Evolutionary conservation across 1,284 basidiomycete genomes (phyloP), one percentile per base, ranked within the genome.

Genomic region (Moniliophthora roreri): DNA sequence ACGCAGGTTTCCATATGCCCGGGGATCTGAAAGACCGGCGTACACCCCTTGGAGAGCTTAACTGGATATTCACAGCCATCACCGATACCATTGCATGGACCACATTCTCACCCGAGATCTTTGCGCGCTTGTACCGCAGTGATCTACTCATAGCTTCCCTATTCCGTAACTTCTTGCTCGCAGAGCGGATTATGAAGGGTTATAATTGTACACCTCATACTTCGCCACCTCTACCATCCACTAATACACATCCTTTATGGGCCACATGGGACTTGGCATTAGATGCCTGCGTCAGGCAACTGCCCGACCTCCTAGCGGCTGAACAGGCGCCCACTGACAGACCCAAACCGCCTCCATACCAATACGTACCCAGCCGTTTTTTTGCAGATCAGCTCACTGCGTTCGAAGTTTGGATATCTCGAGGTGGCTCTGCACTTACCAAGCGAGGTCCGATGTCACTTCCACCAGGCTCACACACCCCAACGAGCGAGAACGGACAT

Each of bases 31-130:
- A 98, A 70, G 96, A 99, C 66, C 82, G 96, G 32, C 82, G 95
- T 21, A 98, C 97, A 2, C 96, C 96, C 0, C 79, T 99, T 1
- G 96, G 96, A 50, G 96, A 99, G 71, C 84, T 99, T 24, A 98
- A 98, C 70, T 99, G 97, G 96, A 98, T 99, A 62, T 98, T 99
- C 73, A 98, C 94, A 1, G 94, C 96, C 38, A 94, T 99, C 59
- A 99, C 96, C 15, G 96, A 99, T 71, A 98, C 96, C 7, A 98
- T 99, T 59, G 97, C 97, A 11, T 99, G 97, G 96, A 95, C 95
- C 10, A 93, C 94, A 0, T 95, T 99, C 65, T 91, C 95, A 18
- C 84, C 91, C 48, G 93, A 96, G 49, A 84, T 95, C 10, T 99
- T 99, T 72, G 95, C 94, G 40, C 84, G 93, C 36, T 76, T 99